A percentile compares a stretch with the other conserved stretches of the same genome.
phyloP scores from a whole-genome alignment of 768 basidiomycete species.

The Lepiota venenata region DNA sequence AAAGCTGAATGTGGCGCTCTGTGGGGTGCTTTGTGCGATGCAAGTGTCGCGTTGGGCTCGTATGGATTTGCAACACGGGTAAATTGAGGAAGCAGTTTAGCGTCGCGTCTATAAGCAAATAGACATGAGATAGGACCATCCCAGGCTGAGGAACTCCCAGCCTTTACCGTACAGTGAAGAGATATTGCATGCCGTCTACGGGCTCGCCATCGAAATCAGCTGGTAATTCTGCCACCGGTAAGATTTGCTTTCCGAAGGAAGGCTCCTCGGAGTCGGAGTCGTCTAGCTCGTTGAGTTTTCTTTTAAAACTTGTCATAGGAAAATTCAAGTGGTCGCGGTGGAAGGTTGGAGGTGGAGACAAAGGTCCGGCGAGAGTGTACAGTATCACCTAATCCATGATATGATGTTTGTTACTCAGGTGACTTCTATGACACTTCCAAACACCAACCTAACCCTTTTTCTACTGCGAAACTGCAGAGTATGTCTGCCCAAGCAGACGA shows the following conservation, averaged over 20 bases:
- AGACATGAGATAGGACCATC: slow-evolving; percentile 2
- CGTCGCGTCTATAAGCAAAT: slow-evolving; percentile 56
- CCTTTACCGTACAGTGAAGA: slow-evolving; percentile 74
- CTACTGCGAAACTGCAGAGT: slow-evolving; percentile 16
- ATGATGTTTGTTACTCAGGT: slow-evolving; percentile 7
- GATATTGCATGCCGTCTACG: slow-evolving; percentile 71
- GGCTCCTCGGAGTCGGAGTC: slow-evolving; percentile 61
- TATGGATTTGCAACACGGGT: slow-evolving; percentile 72
- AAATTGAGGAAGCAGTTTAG: slow-evolving; percentile 57
- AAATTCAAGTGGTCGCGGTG: no score
- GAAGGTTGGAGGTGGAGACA: not conserved
- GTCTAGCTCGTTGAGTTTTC: slow-evolving; percentile 34
- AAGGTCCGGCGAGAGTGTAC: not conserved
- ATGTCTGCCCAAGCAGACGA: slow-evolving; percentile 30
- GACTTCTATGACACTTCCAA: not conserved
- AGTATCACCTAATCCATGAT: not conserved
- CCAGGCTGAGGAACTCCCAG: not conserved
- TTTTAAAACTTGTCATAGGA: slow-evolving; percentile 42
- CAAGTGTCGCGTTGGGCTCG: slow-evolving; percentile 31
- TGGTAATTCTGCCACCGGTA: slow-evolving; percentile 83
- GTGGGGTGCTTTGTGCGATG: slow-evolving; percentile 14
- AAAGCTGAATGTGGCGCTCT: slow-evolving; percentile 32
- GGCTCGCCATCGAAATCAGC: slow-evolving; percentile 62
- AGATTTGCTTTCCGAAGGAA: slow-evolving; percentile 61
- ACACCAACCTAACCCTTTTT: not conserved